Evolutionary conservation across 179 eudicot species (phyloP).

Genomic region (Actinidia arguta): DNA sequence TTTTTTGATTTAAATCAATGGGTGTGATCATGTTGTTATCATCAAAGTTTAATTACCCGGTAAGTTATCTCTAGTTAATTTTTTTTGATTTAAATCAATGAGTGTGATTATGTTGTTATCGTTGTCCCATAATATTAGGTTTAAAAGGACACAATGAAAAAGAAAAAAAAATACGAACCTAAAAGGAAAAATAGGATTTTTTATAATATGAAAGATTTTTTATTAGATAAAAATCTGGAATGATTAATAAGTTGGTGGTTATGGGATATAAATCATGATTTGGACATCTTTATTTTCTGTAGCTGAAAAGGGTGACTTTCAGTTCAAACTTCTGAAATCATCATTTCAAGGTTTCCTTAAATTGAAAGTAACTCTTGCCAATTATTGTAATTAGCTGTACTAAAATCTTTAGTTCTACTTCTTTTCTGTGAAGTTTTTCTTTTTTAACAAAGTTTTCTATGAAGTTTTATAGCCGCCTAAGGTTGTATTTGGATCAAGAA

Average conservation of each 20-base stretch:
- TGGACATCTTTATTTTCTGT: neutral
- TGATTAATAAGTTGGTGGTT: neutral
- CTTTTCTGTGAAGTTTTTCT: too few species aligned
- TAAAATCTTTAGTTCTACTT: too few species aligned
- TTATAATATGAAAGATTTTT: too few species aligned
- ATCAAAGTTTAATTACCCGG: too few species aligned
- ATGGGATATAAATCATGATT: neutral
- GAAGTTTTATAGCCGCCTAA: neutral
- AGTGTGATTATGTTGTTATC: too few species aligned
- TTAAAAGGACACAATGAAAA: neutral
- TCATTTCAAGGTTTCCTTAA: constrained; percentile 5
- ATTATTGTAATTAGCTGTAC: too few species aligned
- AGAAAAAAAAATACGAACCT: neutral
- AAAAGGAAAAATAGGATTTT: neutral
- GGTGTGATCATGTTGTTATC: too few species aligned
- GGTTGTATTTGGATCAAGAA: too few species aligned
- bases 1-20: neutral
- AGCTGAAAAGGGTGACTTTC: neutral
- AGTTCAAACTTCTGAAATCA: constrained; percentile 14
- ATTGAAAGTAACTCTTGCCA: constrained; percentile 16
- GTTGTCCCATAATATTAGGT: too few species aligned
- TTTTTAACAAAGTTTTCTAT: neutral
- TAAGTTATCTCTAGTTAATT: neutral
- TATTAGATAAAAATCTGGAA: neutral
- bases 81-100: too few species aligned